Conservation (phyloP, 164 flowering plant genomes). For the Litsea cubeba region DNA sequence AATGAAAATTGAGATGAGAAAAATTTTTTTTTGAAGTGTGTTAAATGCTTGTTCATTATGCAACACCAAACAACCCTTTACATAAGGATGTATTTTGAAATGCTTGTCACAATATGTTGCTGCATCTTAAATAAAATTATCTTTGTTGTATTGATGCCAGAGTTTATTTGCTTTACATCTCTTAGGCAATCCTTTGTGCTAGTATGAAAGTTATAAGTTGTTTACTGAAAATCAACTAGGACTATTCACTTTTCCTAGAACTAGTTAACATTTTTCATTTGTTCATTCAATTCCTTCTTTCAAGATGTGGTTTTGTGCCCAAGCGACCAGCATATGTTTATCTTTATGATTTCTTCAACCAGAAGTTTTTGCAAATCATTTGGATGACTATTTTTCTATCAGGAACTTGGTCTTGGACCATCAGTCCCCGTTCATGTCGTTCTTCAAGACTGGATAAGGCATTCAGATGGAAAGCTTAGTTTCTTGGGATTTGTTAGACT, state of each 20-base stretch:
- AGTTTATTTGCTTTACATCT: neutral
- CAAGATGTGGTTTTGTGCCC: neutral
- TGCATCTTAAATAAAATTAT: too few species aligned
- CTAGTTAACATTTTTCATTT: neutral
- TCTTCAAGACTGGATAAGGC: constrained; percentile 93
- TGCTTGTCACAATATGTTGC: too few species aligned
- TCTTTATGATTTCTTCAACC: neutral
- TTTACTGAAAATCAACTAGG: neutral
- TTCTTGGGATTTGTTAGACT: constrained; percentile 89
- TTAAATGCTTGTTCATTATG: too few species aligned
- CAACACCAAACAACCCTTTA: too few species aligned
- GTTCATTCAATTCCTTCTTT: neutral
- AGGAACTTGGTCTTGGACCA: constrained; percentile 94
- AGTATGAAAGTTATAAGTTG: neutral
- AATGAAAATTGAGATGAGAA: too few species aligned
- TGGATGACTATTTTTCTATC: constrained; percentile 1
- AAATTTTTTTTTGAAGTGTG: too few species aligned
- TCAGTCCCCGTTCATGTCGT: constrained; percentile 89
- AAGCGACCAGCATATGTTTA: neutral
- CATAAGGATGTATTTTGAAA: too few species aligned
- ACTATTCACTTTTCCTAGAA: neutral
- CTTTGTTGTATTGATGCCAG: too few species aligned
- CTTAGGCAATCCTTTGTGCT: too few species aligned
- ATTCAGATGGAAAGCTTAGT: constrained; percentile 87
- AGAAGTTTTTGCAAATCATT: neutral